Percentiles rank a stretch among this genome's conserved stretches.
Conservation (phyloP, 345 rosid genomes). For the Xanthoceras sorbifolium region DNA sequence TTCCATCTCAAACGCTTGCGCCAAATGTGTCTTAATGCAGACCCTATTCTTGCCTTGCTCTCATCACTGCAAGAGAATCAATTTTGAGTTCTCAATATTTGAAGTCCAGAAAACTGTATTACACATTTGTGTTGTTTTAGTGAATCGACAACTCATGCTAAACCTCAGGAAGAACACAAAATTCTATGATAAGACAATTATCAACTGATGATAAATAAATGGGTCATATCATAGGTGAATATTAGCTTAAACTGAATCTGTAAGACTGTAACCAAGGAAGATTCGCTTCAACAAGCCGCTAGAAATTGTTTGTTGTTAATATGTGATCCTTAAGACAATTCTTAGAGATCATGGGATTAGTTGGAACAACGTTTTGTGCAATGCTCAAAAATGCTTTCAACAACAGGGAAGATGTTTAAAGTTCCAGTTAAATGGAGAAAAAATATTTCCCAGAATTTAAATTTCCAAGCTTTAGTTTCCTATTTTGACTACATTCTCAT, state of each 20-base stretch:
- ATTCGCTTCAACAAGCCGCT: not conserved
- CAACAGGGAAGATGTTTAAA: not conserved
- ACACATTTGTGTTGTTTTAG: slow-evolving; percentile 8
- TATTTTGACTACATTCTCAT: not conserved
- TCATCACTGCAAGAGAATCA: slow-evolving; percentile 54
- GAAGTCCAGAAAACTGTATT: slow-evolving; percentile 4
- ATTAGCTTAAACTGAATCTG: not conserved
- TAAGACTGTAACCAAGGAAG: slow-evolving; percentile 9
- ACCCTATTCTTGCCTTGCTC: slow-evolving; percentile 67
- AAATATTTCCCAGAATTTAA: not conserved
- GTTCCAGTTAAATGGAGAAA: not conserved
- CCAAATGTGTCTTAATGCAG: slow-evolving; percentile 59
- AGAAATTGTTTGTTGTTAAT: not conserved
- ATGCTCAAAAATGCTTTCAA: not conserved
- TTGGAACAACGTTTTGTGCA: not conserved
- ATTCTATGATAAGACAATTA: not conserved
- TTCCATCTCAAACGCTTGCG: slow-evolving; percentile 54
- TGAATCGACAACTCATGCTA: not conserved
- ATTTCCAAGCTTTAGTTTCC: not conserved
- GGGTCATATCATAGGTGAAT: not conserved
- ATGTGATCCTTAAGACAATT: not conserved
- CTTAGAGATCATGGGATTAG: not conserved
- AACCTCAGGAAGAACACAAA: not conserved
- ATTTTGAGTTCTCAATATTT: slow-evolving; percentile 15
- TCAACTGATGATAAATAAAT: not conserved